These are phyloP conservation scores for Theobroma grandiflorum DNA, from an alignment of 441 rosid species.

Conservation along the genomic window DNA sequence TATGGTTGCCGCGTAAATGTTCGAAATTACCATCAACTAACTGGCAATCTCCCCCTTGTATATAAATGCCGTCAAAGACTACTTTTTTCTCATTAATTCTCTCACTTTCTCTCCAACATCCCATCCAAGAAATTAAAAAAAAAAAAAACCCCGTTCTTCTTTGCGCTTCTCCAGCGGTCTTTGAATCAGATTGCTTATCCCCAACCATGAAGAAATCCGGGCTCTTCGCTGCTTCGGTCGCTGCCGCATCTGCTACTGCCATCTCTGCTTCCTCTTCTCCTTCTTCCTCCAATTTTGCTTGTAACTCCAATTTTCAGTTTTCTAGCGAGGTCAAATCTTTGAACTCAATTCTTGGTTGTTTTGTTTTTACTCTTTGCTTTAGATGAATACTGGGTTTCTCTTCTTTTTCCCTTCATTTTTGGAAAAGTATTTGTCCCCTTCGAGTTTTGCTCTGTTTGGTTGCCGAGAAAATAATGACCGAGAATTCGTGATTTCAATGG, in stretches of 20 bases:
- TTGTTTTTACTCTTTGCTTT: neutral
- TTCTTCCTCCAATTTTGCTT: conserved; percentile 35
- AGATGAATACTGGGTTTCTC: neutral
- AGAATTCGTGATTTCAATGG: neutral
- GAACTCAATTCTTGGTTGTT: neutral
- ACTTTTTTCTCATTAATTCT: neutral
- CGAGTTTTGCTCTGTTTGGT: conserved; percentile 18
- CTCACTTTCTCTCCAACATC: neutral
- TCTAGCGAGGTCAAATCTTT: conserved; percentile 47
- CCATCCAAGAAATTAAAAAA: neutral
- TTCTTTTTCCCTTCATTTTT: neutral
- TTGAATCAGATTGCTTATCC: conserved; percentile 8
- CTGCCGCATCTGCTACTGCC: conserved; percentile 67
- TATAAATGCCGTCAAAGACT: conserved; percentile 26
- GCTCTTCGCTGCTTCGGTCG: conserved; percentile 67
- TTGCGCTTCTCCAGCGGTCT: conserved; percentile 6
- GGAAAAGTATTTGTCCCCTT: neutral
- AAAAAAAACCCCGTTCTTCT: neutral
- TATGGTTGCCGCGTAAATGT: conserved; percentile 46
- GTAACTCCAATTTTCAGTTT: conserved; percentile 46
- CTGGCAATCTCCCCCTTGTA: conserved; percentile 6
- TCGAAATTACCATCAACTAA: conserved; percentile 25
- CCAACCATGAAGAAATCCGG: conserved; percentile 70
- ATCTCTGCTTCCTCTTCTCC: conserved; percentile 41
- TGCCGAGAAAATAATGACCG: conserved; percentile 22